A percentile compares a stretch with the other conserved stretches of the same genome.
phyloP scores from a whole-genome alignment of 129 eudicot genomes.

The Helianthus tuberosus region DNA sequence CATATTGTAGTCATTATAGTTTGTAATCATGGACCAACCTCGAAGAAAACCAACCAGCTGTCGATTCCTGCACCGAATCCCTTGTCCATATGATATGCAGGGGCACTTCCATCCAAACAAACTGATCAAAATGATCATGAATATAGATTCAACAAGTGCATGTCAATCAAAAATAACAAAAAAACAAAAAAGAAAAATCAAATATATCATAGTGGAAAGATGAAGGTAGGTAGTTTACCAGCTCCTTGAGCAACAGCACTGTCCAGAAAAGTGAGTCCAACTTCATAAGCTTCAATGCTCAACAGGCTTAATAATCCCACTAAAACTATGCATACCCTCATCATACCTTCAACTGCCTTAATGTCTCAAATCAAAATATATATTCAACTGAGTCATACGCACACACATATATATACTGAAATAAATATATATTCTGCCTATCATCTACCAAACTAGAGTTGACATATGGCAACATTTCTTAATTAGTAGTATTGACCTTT shows the following conservation, averaged over 20 bases:
- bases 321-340: constrained; percentile 35
- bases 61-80: constrained; percentile 89
- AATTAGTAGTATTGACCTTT: constrained; percentile 8
- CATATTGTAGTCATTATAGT: neutral
- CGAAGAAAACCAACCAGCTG: constrained; percentile 86
- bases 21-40: constrained; percentile 51
- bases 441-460: neutral
- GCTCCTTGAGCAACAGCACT: constrained; percentile 95
- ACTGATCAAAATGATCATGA: constrained; percentile 43
- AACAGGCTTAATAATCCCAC: constrained; percentile 42
- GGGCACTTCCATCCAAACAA: constrained; percentile 97
- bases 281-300: constrained; percentile 56
- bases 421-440: neutral
- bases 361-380: neutral
- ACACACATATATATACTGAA: neutral
- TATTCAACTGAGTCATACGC: neutral
- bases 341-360: constrained; percentile 45
- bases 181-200: neutral
- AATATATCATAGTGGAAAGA: constrained; percentile 5
- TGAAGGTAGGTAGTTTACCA: constrained; percentile 47
- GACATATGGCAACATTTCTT: constrained; percentile 22
- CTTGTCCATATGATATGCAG: constrained; percentile 85
- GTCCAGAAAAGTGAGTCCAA: constrained; percentile 67
- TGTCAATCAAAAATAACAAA: neutral
- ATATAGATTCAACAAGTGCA: neutral